Percentiles rank a stretch among this genome's conserved stretches.
These are phyloP conservation scores for Paecilomyces dactylethromorphus DNA, from an alignment of 2,329 filamentous ascomycete genomes.

Conservation along the genomic window DNA sequence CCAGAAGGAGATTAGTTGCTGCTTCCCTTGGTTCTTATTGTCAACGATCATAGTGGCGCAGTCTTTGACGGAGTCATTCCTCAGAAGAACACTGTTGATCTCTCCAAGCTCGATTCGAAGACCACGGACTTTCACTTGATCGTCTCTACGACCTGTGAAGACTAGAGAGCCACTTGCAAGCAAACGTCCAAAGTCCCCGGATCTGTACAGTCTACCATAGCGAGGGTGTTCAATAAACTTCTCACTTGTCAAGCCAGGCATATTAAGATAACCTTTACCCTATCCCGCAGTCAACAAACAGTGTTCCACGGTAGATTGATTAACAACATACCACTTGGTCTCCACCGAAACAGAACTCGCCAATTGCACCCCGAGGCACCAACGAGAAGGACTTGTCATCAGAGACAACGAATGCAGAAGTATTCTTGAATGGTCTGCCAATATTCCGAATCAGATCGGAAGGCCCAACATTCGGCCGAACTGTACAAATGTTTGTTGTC, in stretches of 20 bases:
- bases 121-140: constrained; percentile 75
- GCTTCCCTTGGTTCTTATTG: constrained; percentile 27
- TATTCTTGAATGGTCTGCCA: constrained; percentile 68
- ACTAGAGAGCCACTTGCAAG: constrained; percentile 69
- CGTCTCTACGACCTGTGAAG: constrained; percentile 67
- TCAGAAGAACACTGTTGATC: constrained; percentile 58
- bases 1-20: constrained; percentile 65
- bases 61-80: constrained; percentile 48
- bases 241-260: constrained; percentile 53
- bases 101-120: constrained; percentile 74
- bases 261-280: constrained; percentile 64
- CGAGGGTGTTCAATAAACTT: constrained; percentile 64
- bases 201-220: constrained; percentile 71
- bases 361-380: constrained; percentile 64
- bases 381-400: constrained; percentile 40
- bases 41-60: constrained; percentile 58
- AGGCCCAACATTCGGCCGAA: constrained; percentile 53
- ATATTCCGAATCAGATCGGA: constrained; percentile 65
- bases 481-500: constrained; percentile 80
- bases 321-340: constrained; percentile 59
- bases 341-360: constrained; percentile 82
- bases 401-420: constrained; percentile 61
- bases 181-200: constrained; percentile 75
- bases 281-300: constrained; percentile 11
- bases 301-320: not conserved